A percentile compares a stretch with the other conserved stretches of the same genome.
These are phyloP conservation scores for Typha latifolia DNA, from an alignment of 176 grass and related monocot genomes.

Conservation along the genomic window DNA sequence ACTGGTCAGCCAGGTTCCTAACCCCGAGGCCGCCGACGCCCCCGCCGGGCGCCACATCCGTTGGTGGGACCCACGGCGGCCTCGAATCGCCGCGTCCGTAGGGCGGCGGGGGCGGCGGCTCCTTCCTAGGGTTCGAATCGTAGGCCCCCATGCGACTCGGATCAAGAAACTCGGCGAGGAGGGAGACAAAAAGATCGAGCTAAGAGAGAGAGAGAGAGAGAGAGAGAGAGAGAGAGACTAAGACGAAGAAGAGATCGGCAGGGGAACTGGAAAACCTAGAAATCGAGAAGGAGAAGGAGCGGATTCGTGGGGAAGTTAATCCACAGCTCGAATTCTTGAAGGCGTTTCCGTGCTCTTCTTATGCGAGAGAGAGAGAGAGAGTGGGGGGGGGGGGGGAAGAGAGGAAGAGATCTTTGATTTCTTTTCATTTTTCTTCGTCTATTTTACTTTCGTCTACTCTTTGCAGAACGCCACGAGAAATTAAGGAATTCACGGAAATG, in stretches of 20 bases:
- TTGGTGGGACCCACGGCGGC: not conserved
- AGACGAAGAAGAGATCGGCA: not conserved
- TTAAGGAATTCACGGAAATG: too few relatives aligned
- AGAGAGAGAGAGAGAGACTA: not conserved
- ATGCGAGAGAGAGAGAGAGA: not conserved
- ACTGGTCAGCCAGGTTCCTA: slow-evolving; percentile 18
- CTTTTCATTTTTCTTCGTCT: too few relatives aligned
- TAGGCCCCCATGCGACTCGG: slow-evolving; percentile 21
- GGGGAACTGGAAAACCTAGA: not conserved
- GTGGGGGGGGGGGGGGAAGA: not conserved
- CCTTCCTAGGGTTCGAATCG: slow-evolving; percentile 27
- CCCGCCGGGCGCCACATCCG: not conserved
- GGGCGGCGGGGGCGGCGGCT: slow-evolving; percentile 3
- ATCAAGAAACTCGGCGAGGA: not conserved
- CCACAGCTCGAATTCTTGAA: not conserved
- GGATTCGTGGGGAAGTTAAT: not conserved
- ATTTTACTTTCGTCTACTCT: too few relatives aligned
- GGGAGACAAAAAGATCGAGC: not conserved
- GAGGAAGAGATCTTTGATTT: not conserved
- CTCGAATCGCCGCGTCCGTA: too few relatives aligned
- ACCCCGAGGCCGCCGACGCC: slow-evolving; percentile 20
- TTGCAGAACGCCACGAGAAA: too few relatives aligned
- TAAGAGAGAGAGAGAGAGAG: not conserved
- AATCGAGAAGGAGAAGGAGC: not conserved
- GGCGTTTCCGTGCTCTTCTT: not conserved